Conservation (phyloP, 345 rosid genomes). For the Garcia nutans region DNA sequence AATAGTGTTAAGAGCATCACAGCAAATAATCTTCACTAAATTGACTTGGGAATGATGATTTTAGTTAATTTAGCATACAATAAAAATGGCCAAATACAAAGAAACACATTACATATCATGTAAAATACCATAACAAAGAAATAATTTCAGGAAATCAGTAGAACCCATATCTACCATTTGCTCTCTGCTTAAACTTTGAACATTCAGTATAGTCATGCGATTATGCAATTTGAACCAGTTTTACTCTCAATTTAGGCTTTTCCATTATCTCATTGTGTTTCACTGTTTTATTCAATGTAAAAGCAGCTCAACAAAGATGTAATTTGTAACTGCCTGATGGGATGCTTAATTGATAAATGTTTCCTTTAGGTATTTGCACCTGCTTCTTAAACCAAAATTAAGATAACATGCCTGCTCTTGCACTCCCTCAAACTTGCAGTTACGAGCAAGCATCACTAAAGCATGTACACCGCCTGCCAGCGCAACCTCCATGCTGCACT, state of each 20-base stretch:
- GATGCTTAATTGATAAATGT: not conserved
- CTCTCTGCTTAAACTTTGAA: not conserved
- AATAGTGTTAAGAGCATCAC: not conserved
- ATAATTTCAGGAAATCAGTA: not conserved
- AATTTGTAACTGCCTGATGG: not conserved
- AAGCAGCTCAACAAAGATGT: not conserved
- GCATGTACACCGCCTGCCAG: slow-evolving; percentile 37
- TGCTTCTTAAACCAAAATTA: not conserved
- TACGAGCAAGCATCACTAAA: slow-evolving; percentile 35
- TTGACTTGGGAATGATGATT: not conserved
- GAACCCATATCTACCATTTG: not conserved
- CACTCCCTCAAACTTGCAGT: slow-evolving; percentile 39
- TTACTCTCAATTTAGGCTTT: not conserved
- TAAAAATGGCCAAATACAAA: not conserved
- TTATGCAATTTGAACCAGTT: not conserved
- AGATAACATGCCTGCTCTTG: slow-evolving; percentile 38
- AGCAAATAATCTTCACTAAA: not conserved
- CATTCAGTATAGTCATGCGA: not conserved
- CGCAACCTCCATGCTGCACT: slow-evolving; percentile 40
- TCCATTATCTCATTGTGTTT: slow-evolving; percentile 2
- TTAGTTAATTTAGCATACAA: not conserved
- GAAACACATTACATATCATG: not conserved
- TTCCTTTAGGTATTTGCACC: not conserved
- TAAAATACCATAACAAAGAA: not conserved
- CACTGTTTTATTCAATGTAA: not conserved